Evolutionary conservation across 257 asterid genomes (phyloP), one percentile per base, ranked within the genome.

Genomic region (Solanum bulbocastanum): DNA sequence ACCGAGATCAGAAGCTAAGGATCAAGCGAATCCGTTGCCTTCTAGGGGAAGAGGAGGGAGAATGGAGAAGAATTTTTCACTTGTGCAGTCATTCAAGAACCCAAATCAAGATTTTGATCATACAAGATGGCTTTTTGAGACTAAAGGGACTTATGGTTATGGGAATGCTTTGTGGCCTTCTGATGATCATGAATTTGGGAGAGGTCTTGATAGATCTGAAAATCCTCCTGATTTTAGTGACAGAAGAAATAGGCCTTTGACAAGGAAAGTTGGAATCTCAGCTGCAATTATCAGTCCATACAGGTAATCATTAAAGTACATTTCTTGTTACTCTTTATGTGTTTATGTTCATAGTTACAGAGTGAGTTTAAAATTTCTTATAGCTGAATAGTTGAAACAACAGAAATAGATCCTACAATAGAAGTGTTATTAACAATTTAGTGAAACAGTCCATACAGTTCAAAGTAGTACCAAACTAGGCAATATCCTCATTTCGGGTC

Each of bases 121-220:
- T 79, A 88, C 91, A 2, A 90, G 98, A 30, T 95, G 99, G 99
- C 90, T 96, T 87, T 96, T 96, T 39, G 98, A 96, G 91, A 96
- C 99, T 1, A 95, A 95, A 85, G 99, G 99, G 83, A 96, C 99
- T 10, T 96, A 95, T n/a, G 99, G 99, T 8, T 96, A 96, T 89
- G 99, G 99, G 16, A 96, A 96, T 88, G 98, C 98, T 49, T 87
- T 94, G 84, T 96, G 98, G 99, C 98, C 98, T 1, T 92, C 94
- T 65, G 98, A 95, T 10, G 98, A 93, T 1, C 91, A 92, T 42
- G 94, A 88, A 87, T 88, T 86, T 39, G 97, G 96, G 23, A 87
- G 92, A 89, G 98, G 94, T 30, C 89, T 83, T 37, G 98, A 94
- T 30, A 91, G 95, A 49, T 91, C 91, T 76, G 91, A 91, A 66